A percentile compares a stretch with the other conserved stretches of the same genome.
Conservation (phyloP, 169 alveolate species). For the Cardiosporidium cionae region DNA sequence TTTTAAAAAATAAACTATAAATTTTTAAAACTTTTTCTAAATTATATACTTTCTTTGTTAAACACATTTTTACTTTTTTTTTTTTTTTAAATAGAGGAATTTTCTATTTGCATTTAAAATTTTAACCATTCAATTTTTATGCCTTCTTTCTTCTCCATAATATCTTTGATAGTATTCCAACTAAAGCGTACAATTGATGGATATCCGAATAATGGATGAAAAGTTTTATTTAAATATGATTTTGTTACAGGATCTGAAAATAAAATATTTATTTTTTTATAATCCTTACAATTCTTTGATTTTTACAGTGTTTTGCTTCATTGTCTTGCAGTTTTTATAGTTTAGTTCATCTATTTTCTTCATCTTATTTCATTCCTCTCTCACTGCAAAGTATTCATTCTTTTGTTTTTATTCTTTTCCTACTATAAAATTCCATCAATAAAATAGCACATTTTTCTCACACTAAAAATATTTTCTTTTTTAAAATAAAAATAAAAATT, state of each 20-base stretch:
- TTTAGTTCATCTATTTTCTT: not conserved
- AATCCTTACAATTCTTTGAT: not conserved
- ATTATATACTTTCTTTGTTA: no score
- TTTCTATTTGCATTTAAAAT: no score
- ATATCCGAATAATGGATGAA: slow-evolving; percentile 88
- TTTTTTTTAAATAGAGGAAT: no score
- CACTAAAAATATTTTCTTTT: no score
- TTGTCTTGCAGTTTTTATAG: not conserved
- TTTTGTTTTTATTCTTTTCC: not conserved
- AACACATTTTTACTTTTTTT: no score
- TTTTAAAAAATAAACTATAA: no score
- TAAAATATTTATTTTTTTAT: not conserved
- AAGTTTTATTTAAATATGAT: slow-evolving; percentile 70
- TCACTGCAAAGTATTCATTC: not conserved
- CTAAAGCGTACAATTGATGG: slow-evolving; percentile 74
- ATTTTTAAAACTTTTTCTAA: no score
- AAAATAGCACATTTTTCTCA: no score
- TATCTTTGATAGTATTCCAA: slow-evolving; percentile 72
- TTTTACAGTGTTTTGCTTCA: not conserved
- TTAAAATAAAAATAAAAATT: no score
- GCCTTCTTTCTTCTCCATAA: slow-evolving; percentile 59
- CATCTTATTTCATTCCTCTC: not conserved
- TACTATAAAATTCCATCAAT: no score
- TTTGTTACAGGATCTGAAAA: slow-evolving; percentile 78
- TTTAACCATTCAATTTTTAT: slow-evolving; percentile 64